Evolutionary conservation across 2,329 filamentous ascomycete species (phyloP).

Genomic region (Fusarium burgessii): DNA sequence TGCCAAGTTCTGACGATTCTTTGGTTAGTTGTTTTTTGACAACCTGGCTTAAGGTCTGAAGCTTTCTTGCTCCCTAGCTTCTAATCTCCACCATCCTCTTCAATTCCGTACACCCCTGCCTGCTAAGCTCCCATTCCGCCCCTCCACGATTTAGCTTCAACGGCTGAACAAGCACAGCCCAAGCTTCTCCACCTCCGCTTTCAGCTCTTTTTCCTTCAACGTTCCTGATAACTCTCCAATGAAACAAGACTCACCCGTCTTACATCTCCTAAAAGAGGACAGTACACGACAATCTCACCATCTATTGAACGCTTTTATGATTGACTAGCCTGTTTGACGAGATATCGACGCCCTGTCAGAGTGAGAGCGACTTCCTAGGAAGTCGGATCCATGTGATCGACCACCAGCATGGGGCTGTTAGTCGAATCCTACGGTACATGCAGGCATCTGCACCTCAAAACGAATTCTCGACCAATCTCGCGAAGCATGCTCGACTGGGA

Average conservation of each 20-base stretch:
- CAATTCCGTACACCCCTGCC: conserved; percentile 24
- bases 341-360: neutral
- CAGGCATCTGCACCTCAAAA: conserved; percentile 9
- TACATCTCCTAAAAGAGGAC: neutral
- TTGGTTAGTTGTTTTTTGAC: no score
- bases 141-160: conserved; percentile 25
- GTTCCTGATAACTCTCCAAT: neutral
- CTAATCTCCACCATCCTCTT: neutral
- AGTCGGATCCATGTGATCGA: conserved; percentile 16
- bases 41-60: no score
- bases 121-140: conserved; percentile 11
- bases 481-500: conserved; percentile 19
- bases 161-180: conserved; percentile 29
- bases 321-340: neutral
- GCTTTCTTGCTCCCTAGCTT: neutral
- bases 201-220: conserved; percentile 11
- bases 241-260: neutral
- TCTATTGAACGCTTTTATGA: neutral
- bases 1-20: no score
- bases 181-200: conserved; percentile 21
- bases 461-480: conserved; percentile 21
- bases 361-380: neutral
- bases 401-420: conserved; percentile 2
- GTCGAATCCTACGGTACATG: conserved; percentile 18
- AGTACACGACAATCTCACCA: neutral